Base-by-base conservation (phyloP, 495 filamentous ascomycete genomes). In the Entonaema liquescens region DNA sequence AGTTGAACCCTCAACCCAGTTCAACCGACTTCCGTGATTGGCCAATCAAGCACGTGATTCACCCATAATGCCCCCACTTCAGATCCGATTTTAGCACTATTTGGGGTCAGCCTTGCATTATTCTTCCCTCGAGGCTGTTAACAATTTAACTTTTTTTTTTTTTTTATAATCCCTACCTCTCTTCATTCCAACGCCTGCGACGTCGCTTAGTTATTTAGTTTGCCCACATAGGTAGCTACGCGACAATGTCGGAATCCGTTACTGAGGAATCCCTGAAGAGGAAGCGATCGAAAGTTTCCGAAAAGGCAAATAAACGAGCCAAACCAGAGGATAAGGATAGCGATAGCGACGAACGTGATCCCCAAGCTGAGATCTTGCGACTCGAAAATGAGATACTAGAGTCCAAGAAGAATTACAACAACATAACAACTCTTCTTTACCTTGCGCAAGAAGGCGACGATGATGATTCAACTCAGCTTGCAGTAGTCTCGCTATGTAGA, bases 331-430 rank as follows among this genome's bases (percentile, higher is more conserved):
- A 77, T n/a, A n/a, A n/a, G n/a, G n/a, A n/a, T n/a, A n/a, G n/a
- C n/a, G n/a, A n/a, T 54, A 77, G 75, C 58, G 74, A 79, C 68
- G 77, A 81, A 68, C 78, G 86, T 63, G 83, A 87, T 76, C 78
- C 77, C 9, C 82, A 88, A 74, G 80, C 84, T 54, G 84, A 87
- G 56, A 89, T 95, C 62, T 78, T 90, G 59, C 72, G 85, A 17
- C 88, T 97, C 23, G 93, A 97, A 81, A 82, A 85, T 65, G 89
- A 93, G 67, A 91, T 97, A 53, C 83, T 90, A 63, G 89, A 94
- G 77, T 96, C 93, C 26, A 90, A 89, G 65, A 92, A 92, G 77
- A 85, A 97, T 78, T 97, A 95, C 84, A 98, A 99, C 82, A 93
- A 95, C 72, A 96, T 98, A 74, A 89, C 89, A 8, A 89, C 83